Base-by-base conservation (phyloP, 495 filamentous ascomycete species). In the Alectoria sarmentosa region DNA sequence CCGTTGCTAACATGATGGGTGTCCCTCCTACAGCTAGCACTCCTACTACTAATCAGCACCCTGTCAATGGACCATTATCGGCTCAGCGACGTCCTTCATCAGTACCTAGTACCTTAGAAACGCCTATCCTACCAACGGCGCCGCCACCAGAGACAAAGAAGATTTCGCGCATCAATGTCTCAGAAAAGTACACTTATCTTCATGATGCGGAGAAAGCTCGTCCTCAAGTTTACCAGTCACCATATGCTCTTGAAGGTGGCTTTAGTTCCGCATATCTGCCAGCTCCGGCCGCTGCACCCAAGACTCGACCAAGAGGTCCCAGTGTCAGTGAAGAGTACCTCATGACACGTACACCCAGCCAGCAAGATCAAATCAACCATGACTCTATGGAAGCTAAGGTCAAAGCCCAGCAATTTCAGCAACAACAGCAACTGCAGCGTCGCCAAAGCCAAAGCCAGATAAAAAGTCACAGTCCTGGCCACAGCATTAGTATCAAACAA, bases 1-100 rank as follows among this genome's bases (percentile, higher is more conserved):
- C 70, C 34, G 68, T 70, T 38, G 70, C 70, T 49, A 72, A 72
- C 37, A 72, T 72, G 70, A 67, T 66, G 37, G 64, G 60, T 19
- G 23, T 37, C 26, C 42, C 60, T 44, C 2, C 30, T 28, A 57
- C 42, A 42, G 19, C 10, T 6, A 57, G 15, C 58, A 52, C 44
- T 32, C 34, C 63, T 41, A 65, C 19, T 59, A 48, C 46, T 49
- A 60, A 26, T 28, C 56, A 54, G n/a, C 46, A 21, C 21, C 23
- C 28, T 41, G 58, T 49, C 30, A 66, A 54, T 46, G 57, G 60
- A 38, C 38, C 65, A 1, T 62, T 52, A 14, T 63, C 59, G 32
- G 60, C 49, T n/a, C 38, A 58, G 19, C 41, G 23, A 52, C 34
- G 39, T 6, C 63, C 38, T 23, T 63, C 38, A 52, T 63, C 61